Evolutionary conservation across 257 asterid species (phyloP), one percentile per base, ranked within the genome.

Genomic region (Nicotiana noctiflora): DNA sequence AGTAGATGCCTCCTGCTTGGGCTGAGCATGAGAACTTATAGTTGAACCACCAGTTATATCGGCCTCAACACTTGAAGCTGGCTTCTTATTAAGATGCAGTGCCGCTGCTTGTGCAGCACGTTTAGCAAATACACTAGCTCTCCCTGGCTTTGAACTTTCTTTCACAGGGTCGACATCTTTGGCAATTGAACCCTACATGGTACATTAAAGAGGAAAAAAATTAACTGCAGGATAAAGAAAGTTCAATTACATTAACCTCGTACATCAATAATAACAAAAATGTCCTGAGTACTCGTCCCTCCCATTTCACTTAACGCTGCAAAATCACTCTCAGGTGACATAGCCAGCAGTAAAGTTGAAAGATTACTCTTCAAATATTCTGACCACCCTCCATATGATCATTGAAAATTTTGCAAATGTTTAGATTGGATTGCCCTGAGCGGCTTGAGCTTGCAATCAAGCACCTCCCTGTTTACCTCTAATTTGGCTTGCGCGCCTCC

Each of bases 1-100:
- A 79, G 95, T 90, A 44, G 97, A 92, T 25, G 91, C 88, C 89
- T 91, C 99, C 88, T 87, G 97, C 93, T 90, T 93, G 68, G 94
- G 97, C 86, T 81, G 93, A 79, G 89, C 91, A 19, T 83, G 89
- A 81, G 96, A 83, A 82, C 86, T 84, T 76, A 90, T 53, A 18
- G 89, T 81, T 79, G 94, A 89, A 70, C 90, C 90, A 63, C 95
- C 90, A 40, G 95, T 86, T 29, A 90, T 87, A 80, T 86, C 92
- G 72, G 97, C 93, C 88, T 92, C 98, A 78, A 90, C 90, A 83
- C 93, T 89, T 52, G 97, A 89, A 60, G 91, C 81, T 10, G 98
- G 95, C 80, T 88, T 93, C 90, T 90, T 95, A 79, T 79, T 79
- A 56, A 86, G 88, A 67, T 95, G 89, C n/a, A n/a, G n/a, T n/a